These are phyloP conservation scores for Leccinum griseonigrum DNA, from an alignment of 1,284 basidiomycete genomes.

Conservation along the genomic window DNA sequence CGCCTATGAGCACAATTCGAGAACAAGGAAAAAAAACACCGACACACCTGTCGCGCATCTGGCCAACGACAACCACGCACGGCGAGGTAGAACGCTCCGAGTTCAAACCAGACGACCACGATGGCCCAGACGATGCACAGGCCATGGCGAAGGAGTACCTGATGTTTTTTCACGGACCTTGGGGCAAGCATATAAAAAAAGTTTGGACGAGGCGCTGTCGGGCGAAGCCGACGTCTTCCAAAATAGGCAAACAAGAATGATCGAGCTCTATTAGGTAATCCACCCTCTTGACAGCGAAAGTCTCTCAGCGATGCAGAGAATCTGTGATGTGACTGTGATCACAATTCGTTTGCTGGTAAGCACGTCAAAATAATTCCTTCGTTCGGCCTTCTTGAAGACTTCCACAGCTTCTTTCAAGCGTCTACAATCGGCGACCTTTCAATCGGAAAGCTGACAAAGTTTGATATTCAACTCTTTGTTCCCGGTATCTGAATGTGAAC, in stretches of 20 bases:
- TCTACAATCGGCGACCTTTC: neutral
- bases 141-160: conserved; percentile 11
- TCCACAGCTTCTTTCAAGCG: neutral
- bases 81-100: conserved; percentile 25
- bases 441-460: neutral
- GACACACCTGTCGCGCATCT: conserved; percentile 22
- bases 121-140: conserved; percentile 27
- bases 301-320: neutral
- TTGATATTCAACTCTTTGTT: neutral
- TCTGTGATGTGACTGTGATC: neutral
- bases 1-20: neutral
- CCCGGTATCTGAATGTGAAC: neutral
- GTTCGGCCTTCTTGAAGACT: neutral
- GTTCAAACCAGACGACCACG: conserved; percentile 31
- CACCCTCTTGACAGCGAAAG: neutral
- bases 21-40: neutral
- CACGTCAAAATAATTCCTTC: neutral
- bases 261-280: neutral
- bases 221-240: conserved; percentile 10
- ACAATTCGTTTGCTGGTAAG: neutral
- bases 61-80: conserved; percentile 27
- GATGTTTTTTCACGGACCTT: conserved; percentile 11
- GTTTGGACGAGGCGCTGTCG: neutral
- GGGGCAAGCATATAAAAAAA: neutral
- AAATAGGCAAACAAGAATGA: neutral